Base-by-base conservation (phyloP, 768 basidiomycete species). In the Fistulinella prunicolor region DNA sequence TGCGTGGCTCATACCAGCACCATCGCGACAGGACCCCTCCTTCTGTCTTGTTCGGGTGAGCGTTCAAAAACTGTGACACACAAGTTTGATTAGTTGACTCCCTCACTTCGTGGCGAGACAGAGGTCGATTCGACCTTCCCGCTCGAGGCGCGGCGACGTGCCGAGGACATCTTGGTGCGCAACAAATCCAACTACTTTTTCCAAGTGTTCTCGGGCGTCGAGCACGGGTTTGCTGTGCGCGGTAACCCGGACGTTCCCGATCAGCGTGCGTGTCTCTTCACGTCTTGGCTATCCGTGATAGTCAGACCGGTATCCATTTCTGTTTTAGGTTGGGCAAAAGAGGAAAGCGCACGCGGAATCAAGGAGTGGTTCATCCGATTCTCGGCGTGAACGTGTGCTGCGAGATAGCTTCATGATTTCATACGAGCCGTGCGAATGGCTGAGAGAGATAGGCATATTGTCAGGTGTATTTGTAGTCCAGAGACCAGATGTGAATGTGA, bases 61-160 rank as follows among this genome's bases (percentile, higher is more conserved):
- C 29, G 0, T 28, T 28, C 21, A 17, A 2, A 28, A n/a, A n/a
- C n/a, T n/a, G n/a, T n/a, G n/a, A n/a, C n/a, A n/a, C n/a, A n/a
- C n/a, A n/a, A n/a, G n/a, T n/a, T n/a, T n/a, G n/a, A n/a, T n/a
- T n/a, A n/a, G n/a, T n/a, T n/a, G n/a, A n/a, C n/a, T n/a, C n/a
- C n/a, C n/a, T n/a, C n/a, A n/a, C n/a, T n/a, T n/a, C n/a, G n/a
- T n/a, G n/a, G n/a, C n/a, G n/a, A n/a, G n/a, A 26, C 59, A 77
- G 80, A 84, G 62, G 67, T 58, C 13, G 82, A 84, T 58, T 52
- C 60, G 2, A 70, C 76, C 0, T 83, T 83, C 66, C 70, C 77
- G 0, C 46, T 71, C 6, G 71, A 72, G 12, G 68, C 70, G 0
- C 78, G 82, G 17, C 72, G 76, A 19, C 69, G 73, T 1, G 82